Evolutionary conservation across 495 filamentous ascomycete species (phyloP).

Genomic region (Clavariopsis aquatica): DNA sequence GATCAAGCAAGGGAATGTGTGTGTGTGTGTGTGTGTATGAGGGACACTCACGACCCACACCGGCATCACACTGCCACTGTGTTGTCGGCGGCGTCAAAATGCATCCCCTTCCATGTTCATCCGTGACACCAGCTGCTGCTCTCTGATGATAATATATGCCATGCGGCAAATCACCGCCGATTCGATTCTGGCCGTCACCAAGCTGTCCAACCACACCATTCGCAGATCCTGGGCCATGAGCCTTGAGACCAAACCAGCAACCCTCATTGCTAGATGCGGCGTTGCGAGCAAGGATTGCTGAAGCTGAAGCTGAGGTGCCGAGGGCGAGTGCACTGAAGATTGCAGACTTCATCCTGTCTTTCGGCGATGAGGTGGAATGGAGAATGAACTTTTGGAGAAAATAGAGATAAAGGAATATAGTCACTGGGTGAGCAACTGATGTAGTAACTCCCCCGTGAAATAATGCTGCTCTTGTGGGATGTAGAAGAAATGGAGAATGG

Average conservation of each 20-base stretch:
- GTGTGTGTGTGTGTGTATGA: neutral
- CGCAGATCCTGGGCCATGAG: slow-evolving; percentile 3
- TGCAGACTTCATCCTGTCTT: neutral
- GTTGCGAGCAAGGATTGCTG: neutral
- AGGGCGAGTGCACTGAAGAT: neutral
- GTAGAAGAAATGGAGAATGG: neutral
- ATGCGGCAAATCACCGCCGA: slow-evolving; percentile 49
- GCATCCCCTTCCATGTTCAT: slow-evolving; percentile 57
- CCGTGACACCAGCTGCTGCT: slow-evolving; percentile 46
- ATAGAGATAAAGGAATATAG: neutral
- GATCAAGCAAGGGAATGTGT: neutral
- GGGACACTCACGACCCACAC: slow-evolving; percentile 43
- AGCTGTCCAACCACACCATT: slow-evolving; percentile 55
- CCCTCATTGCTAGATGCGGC: neutral
- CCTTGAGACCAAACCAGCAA: neutral
- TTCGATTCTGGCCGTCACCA: slow-evolving; percentile 57
- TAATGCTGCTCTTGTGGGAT: neutral
- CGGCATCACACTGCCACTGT: slow-evolving; percentile 67
- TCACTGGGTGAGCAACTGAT: neutral
- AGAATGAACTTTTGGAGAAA: neutral
- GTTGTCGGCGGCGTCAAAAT: slow-evolving; percentile 59
- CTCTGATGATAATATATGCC: slow-evolving; percentile 25
- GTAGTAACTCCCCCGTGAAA: neutral
- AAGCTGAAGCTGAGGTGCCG: neutral
- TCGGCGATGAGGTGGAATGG: neutral